A percentile compares a stretch with the other conserved stretches of the same genome.
Evolutionary conservation across 2,329 filamentous ascomycete genomes (phyloP).

Genomic region (Neopestalotiopsis sp.): DNA sequence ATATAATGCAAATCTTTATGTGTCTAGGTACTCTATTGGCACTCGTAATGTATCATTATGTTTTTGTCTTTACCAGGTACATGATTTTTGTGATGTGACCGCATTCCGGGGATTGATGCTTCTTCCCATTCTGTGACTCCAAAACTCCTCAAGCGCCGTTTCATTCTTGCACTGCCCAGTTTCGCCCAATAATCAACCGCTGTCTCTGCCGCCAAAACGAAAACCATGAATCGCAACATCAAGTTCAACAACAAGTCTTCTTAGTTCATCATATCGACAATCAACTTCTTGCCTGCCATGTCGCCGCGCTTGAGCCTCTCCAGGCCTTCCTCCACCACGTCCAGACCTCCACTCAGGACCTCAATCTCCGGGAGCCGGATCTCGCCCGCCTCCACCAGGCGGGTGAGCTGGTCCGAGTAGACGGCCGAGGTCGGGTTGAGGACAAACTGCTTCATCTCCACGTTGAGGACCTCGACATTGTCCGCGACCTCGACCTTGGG

Average conservation of each 20-base stretch:
- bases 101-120: not conserved
- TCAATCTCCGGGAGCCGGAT: constrained; percentile 16
- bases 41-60: not conserved
- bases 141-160: constrained; percentile 10
- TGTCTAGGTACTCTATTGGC: not conserved
- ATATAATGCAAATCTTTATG: not conserved
- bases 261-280: constrained; percentile 14
- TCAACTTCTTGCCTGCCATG: constrained; percentile 13
- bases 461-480: constrained; percentile 14
- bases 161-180: constrained; percentile 7
- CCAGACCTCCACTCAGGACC: constrained; percentile 7
- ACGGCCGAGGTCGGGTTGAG: constrained; percentile 11
- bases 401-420: constrained; percentile 12
- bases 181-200: not conserved
- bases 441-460: constrained; percentile 18
- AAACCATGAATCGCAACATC: not conserved
- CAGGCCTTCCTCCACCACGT: constrained; percentile 5
- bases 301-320: constrained; percentile 15
- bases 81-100: not conserved
- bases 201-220: not conserved
- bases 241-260: not conserved
- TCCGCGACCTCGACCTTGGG: constrained; percentile 7
- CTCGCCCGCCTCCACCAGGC: constrained; percentile 10
- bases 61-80: not conserved
- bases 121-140: not conserved